phyloP scores from a whole-genome alignment of 2,329 filamentous ascomycete genomes.

The Rutstroemia sp. region DNA sequence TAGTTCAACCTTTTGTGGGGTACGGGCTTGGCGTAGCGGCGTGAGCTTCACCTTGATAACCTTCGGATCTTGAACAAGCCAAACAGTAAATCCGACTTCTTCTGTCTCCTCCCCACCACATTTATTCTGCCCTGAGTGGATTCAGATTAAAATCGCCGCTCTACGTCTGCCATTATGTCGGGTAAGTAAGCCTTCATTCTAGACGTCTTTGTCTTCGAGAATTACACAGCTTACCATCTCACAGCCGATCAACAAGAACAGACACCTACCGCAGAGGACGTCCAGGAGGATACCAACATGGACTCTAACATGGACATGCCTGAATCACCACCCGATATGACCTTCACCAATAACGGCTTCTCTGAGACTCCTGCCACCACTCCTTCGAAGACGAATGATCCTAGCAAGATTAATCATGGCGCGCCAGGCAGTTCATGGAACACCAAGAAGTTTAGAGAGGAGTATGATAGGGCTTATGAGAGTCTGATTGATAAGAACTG shows the following conservation, averaged over 20 bases:
- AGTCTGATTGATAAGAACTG: conserved; percentile 44
- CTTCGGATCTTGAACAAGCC: no score
- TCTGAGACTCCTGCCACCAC: background rate
- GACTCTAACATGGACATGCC: conserved; percentile 23
- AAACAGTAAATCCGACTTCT: background rate
- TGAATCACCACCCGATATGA: conserved; percentile 21
- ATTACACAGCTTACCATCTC: background rate
- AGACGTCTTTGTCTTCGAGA: background rate
- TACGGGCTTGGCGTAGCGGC: background rate
- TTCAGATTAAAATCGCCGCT: background rate
- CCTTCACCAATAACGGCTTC: background rate
- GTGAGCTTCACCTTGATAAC: background rate
- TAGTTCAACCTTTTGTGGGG: background rate
- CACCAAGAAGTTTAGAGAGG: conserved; percentile 49
- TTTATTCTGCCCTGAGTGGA: background rate
- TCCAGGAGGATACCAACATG: background rate
- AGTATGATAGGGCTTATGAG: conserved; percentile 42
- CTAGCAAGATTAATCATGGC: conserved; percentile 23
- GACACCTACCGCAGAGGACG: conserved; percentile 2
- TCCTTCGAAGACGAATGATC: conserved; percentile 6
- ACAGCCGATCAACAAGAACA: background rate
- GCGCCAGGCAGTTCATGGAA: conserved; percentile 45
- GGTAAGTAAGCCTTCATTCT: conserved; percentile 1
- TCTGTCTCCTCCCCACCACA: background rate
- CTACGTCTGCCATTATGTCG: background rate